Conservation (phyloP, 2,329 filamentous ascomycete genomes). For the Paecilomyces variotii region DNA sequence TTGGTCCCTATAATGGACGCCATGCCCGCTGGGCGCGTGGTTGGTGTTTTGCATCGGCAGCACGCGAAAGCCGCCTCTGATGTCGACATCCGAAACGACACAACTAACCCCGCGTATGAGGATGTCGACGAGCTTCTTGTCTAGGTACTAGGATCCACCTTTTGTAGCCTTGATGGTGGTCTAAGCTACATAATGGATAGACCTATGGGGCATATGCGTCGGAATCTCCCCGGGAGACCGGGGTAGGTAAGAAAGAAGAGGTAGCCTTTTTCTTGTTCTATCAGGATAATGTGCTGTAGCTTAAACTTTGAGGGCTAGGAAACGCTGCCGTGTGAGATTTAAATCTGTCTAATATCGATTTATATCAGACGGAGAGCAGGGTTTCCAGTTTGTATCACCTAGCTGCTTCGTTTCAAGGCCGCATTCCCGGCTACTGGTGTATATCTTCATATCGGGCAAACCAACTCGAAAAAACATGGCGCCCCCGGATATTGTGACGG, state of each 20-base stretch:
- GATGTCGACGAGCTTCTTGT: background rate
- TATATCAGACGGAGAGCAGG: background rate
- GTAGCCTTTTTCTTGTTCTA: background rate
- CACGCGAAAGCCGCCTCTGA: background rate
- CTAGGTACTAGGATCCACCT: background rate
- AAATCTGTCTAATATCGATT: background rate
- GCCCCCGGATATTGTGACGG: background rate
- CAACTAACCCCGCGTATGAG: background rate
- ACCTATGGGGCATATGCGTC: background rate
- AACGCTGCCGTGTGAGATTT: background rate
- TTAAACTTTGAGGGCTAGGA: background rate
- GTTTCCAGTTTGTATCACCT: background rate
- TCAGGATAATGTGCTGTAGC: background rate
- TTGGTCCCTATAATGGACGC: background rate
- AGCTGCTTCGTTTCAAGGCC: background rate
- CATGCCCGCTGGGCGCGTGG: background rate
- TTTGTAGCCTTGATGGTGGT: background rate
- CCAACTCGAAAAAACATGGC: slow-evolving; percentile 10
- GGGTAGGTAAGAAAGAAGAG: background rate
- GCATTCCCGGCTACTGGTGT: background rate
- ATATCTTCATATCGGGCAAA: background rate
- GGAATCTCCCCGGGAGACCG: background rate
- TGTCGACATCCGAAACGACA: background rate
- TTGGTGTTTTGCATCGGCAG: background rate
- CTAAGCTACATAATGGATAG: background rate